Evolutionary conservation across 371 early-diverging fungal genomes (phyloP), one percentile per base, ranked within the genome.

Genomic region (Synchytrium microbalum): DNA sequence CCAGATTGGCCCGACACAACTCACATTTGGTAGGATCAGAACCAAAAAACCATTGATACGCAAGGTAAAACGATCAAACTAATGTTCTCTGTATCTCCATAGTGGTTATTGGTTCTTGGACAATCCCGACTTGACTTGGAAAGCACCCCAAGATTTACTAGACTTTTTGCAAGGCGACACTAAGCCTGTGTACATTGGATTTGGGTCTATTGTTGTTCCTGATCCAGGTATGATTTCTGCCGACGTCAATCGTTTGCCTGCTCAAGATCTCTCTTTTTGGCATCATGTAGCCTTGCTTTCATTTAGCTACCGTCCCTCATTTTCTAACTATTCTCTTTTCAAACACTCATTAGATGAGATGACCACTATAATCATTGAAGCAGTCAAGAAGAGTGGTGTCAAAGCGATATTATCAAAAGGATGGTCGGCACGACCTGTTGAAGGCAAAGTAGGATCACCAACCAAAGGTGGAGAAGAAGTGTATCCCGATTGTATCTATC

Each of bases 81-180:
- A n/a, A n/a, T n/a, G n/a, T n/a, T n/a, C n/a, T n/a, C n/a, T n/a
- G n/a, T n/a, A n/a, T n/a, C n/a, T n/a, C 46, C 46, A 10, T 38
- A 19, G 27, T 38, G 86, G 92, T 0, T 91, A 88, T 67, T 91
- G 89, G 90, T 90, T 89, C 69, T 73, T 89, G 28, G 90, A 90
- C 64, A 83, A 86, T 61, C 85, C 90, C 2, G 80, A 84, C 62
- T 78, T 78, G 0, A 75, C 78, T 1, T 89, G 87, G 88, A 72
- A 64, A 31, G 85, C 88, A 3, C 81, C 83, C 23, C 67, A 72
- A 0, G 68, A 68, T 16, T 66, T 88, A 2, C 64, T 78, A 19
- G 70, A 71, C 2, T 89, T 88, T 63, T 67, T 88, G 58, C 66
- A 79, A 1, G 75, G 5, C 31, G 33, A 26, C n/a, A 24, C 52